Percentiles rank a stretch among this genome's conserved stretches.
These are phyloP conservation scores for Candida morakotiae DNA, from an alignment of 805 yeast species.

Conservation along the genomic window DNA sequence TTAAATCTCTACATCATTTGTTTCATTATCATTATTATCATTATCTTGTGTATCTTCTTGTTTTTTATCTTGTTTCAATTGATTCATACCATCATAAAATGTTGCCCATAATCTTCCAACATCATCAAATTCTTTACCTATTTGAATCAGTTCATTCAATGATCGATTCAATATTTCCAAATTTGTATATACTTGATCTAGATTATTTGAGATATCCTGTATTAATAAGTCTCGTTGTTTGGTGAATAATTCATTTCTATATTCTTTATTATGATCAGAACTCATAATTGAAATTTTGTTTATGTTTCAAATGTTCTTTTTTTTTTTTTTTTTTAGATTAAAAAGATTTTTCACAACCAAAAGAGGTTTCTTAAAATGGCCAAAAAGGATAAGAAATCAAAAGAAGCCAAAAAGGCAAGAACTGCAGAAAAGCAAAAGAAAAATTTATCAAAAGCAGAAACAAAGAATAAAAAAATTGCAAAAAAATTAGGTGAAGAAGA, in stretches of 20 bases:
- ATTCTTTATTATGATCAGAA: background rate
- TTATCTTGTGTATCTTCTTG: background rate
- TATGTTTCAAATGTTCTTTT: background rate
- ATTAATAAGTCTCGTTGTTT: conserved; percentile 55
- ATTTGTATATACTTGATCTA: conserved; percentile 64
- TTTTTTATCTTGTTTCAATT: background rate
- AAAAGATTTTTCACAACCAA: conserved; percentile 6
- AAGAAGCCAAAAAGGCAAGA: conserved; percentile 88
- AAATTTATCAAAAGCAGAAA: conserved; percentile 66
- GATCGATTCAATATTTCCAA: conserved; percentile 65
- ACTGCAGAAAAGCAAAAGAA: conserved; percentile 80
- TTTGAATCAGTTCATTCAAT: conserved; percentile 61
- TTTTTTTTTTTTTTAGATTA: conserved; percentile 1
- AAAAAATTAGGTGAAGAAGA: conserved; percentile 75
- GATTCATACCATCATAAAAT: conserved; percentile 52
- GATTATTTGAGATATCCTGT: conserved; percentile 51
- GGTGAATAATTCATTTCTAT: conserved; percentile 35
- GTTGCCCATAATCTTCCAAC: conserved; percentile 68
- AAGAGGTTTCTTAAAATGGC: conserved; percentile 59
- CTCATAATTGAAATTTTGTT: conserved; percentile 1
- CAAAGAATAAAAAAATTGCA: conserved; percentile 69
- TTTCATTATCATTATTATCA: background rate
- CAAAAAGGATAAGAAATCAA: conserved; percentile 79
- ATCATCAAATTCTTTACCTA: conserved; percentile 72
- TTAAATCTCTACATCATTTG: too few relatives aligned